These are phyloP conservation scores for Xylariaceae sp. DNA, from an alignment of 2,329 filamentous ascomycete genomes.

Conservation along the genomic window DNA sequence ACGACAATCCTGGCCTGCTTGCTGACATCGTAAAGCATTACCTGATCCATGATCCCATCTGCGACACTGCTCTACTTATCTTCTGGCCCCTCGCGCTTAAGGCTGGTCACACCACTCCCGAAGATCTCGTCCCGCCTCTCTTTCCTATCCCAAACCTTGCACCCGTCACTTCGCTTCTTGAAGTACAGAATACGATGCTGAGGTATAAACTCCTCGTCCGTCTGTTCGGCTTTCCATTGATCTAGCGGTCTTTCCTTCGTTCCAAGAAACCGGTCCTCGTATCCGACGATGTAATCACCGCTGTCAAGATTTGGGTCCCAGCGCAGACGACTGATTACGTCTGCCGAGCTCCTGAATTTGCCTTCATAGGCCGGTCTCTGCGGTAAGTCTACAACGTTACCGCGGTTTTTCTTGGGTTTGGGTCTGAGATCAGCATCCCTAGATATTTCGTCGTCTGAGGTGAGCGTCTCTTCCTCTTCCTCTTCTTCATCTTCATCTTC, in stretches of 20 bases:
- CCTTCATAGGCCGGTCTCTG: conserved; percentile 30
- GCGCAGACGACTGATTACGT: conserved; percentile 55
- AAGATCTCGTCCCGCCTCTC: conserved; percentile 52
- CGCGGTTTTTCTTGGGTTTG: background rate
- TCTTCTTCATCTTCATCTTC: conserved; percentile 28
- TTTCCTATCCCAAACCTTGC: conserved; percentile 53
- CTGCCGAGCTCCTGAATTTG: conserved; percentile 52
- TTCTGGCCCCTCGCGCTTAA: too few relatives aligned
- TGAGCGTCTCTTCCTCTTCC: conserved; percentile 33
- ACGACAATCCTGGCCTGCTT: too few relatives aligned
- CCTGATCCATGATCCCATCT: too few relatives aligned
- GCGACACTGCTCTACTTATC: too few relatives aligned
- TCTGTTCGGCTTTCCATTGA: conserved; percentile 57
- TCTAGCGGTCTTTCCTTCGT: conserved; percentile 49
- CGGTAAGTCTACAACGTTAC: conserved; percentile 8
- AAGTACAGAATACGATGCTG: conserved; percentile 62
- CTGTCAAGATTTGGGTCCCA: conserved; percentile 54
- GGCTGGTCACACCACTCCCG: conserved; percentile 42
- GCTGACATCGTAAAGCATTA: too few relatives aligned
- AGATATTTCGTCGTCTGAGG: conserved; percentile 21
- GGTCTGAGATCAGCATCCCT: background rate
- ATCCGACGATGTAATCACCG: conserved; percentile 53
- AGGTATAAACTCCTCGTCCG: conserved; percentile 63
- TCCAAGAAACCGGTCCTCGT: conserved; percentile 57
- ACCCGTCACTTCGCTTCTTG: conserved; percentile 45